These are phyloP conservation scores for Tuber indicum DNA, from an alignment of 495 filamentous ascomycete species.

Conservation along the genomic window DNA sequence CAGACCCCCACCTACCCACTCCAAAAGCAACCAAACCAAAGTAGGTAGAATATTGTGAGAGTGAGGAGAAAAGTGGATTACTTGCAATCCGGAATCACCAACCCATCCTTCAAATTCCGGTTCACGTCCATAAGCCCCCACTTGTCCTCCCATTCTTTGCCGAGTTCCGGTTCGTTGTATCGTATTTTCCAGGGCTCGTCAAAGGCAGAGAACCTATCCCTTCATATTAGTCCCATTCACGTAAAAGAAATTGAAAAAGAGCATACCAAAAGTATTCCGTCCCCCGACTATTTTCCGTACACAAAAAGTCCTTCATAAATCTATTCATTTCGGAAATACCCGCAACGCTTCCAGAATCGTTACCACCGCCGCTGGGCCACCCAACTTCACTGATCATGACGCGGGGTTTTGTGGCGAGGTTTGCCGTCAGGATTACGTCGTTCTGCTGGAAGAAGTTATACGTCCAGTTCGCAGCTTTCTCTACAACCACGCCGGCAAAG, in stretches of 20 bases:
- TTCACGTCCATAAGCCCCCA: conserved; percentile 90
- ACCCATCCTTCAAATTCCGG: conserved; percentile 73
- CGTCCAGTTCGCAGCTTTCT: conserved; percentile 72
- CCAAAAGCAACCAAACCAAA: neutral
- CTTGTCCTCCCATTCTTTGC: conserved; percentile 85
- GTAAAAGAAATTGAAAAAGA: conserved; percentile 2
- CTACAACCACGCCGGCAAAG: conserved; percentile 71
- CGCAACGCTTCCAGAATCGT: conserved; percentile 61
- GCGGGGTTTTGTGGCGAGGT: conserved; percentile 54
- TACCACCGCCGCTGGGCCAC: conserved; percentile 84
- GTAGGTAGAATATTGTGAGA: neutral
- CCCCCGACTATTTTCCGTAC: conserved; percentile 65
- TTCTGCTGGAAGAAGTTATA: conserved; percentile 67
- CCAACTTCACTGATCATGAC: conserved; percentile 83
- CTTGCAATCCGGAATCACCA: conserved; percentile 77
- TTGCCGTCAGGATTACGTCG: conserved; percentile 54
- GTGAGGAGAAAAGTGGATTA: conserved; percentile 2
- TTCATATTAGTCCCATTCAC: neutral
- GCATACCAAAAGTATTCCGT: conserved; percentile 89
- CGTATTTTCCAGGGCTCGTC: conserved; percentile 89
- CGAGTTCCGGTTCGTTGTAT: conserved; percentile 56
- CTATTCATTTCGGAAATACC: conserved; percentile 77
- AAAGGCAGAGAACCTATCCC: conserved; percentile 73
- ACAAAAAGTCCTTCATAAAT: conserved; percentile 83
- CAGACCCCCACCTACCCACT: neutral